Percentiles rank a stretch among this genome's conserved stretches.
phyloP scores from a whole-genome alignment of 2,329 filamentous ascomycete species.

The Fusarium odoratissimum region DNA sequence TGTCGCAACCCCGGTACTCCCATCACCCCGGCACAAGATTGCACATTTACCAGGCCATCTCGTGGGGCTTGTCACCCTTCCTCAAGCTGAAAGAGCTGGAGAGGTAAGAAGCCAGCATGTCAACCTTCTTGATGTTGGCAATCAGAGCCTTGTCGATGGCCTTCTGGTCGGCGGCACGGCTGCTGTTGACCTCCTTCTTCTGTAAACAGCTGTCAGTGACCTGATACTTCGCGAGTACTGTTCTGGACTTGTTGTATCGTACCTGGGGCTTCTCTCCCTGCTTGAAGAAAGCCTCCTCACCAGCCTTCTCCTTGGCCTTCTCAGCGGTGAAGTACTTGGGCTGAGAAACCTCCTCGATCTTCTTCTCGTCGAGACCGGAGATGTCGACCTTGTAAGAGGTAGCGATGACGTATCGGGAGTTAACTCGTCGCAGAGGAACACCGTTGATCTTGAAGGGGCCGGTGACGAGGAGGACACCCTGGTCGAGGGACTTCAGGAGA shows the following conservation, averaged over 20 bases:
- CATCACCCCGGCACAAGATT: slow-evolving; percentile 46
- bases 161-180: slow-evolving; percentile 97
- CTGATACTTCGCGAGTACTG: background rate
- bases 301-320: slow-evolving; percentile 93
- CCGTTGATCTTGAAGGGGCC: slow-evolving; percentile 99
- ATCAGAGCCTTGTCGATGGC: slow-evolving; percentile 96
- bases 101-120: slow-evolving; percentile 93
- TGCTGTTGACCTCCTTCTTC: slow-evolving; percentile 97
- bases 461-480: slow-evolving; percentile 98
- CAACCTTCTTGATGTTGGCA: slow-evolving; percentile 98
- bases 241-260: slow-evolving; percentile 52
- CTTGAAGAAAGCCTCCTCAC: slow-evolving; percentile 99
- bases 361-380: slow-evolving; percentile 86
- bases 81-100: slow-evolving; percentile 96
- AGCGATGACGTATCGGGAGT: slow-evolving; percentile 93
- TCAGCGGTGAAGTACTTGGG: slow-evolving; percentile 96
- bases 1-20: slow-evolving; percentile 49
- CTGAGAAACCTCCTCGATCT: slow-evolving; percentile 82
- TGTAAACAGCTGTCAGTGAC: slow-evolving; percentile 58
- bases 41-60: slow-evolving; percentile 94
- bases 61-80: slow-evolving; percentile 99
- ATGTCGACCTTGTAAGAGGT: slow-evolving; percentile 89
- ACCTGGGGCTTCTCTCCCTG: slow-evolving; percentile 98
- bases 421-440: slow-evolving; percentile 94
- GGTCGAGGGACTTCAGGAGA: slow-evolving; percentile 96